A percentile compares a stretch with the other conserved stretches of the same genome.
Evolutionary conservation across 352 stramenopile genomes (phyloP).

Genomic region (Pythium apleroticum): DNA sequence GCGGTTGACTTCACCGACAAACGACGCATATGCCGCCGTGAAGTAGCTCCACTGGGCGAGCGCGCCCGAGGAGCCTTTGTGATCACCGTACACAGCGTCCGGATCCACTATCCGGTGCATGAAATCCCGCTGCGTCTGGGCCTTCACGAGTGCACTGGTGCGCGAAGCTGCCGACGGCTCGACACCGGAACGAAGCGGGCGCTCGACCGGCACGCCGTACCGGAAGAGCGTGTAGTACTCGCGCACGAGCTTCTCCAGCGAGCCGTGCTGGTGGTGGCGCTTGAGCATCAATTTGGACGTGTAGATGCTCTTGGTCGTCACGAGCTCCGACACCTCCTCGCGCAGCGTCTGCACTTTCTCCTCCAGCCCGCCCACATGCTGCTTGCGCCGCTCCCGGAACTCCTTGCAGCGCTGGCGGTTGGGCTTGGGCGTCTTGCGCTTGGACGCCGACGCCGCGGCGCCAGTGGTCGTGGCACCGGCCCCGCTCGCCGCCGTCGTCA

Average conservation of each 20-base stretch:
- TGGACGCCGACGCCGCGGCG: neutral
- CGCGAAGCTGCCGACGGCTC: neutral
- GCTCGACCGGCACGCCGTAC: conserved; percentile 27
- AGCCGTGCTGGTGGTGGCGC: conserved; percentile 31
- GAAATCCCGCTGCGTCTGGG: conserved; percentile 24
- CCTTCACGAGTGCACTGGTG: conserved; percentile 12
- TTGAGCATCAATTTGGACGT: conserved; percentile 27
- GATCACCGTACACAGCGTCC: conserved; percentile 26
- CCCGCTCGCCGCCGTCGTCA: neutral
- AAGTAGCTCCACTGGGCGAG: conserved; percentile 30
- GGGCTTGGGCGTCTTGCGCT: conserved; percentile 28
- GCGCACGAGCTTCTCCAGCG: conserved; percentile 29
- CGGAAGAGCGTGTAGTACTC: conserved; percentile 32
- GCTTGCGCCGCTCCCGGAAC: conserved; percentile 30
- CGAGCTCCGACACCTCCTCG: conserved; percentile 27
- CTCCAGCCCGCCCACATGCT: conserved; percentile 23
- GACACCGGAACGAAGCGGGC: neutral
- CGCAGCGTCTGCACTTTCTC: conserved; percentile 19
- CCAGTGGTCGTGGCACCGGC: neutral
- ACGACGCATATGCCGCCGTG: conserved; percentile 29
- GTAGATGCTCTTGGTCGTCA: conserved; percentile 30
- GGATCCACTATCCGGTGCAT: conserved; percentile 24
- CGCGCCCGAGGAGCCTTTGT: conserved; percentile 19
- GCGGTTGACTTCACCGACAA: conserved; percentile 27
- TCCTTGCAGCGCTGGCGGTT: conserved; percentile 34